A percentile compares a stretch with the other conserved stretches of the same genome.
Conservation (phyloP, 2,329 filamentous ascomycete species). For the Thermomyces lanuginosus region DNA sequence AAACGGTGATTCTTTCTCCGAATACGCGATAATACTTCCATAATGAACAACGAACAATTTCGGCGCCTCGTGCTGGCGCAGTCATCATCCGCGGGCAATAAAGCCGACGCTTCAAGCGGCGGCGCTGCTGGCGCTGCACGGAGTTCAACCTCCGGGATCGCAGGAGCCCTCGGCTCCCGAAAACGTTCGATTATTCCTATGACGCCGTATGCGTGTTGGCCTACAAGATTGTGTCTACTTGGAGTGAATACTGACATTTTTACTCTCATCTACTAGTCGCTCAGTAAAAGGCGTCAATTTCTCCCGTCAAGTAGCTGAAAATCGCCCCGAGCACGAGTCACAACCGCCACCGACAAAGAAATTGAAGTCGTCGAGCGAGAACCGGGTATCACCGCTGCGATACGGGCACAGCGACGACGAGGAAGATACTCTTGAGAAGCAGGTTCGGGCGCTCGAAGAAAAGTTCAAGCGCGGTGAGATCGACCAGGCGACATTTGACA, state of each 20-base stretch:
- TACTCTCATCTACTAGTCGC: too few relatives aligned
- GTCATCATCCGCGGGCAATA: slow-evolving; percentile 14
- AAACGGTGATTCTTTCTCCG: slow-evolving; percentile 4
- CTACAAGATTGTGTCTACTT: slow-evolving; percentile 1
- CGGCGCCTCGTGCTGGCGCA: slow-evolving; percentile 56
- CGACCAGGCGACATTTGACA: slow-evolving; percentile 61
- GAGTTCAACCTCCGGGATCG: slow-evolving; percentile 9
- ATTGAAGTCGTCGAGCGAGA: slow-evolving; percentile 54
- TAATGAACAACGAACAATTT: slow-evolving; percentile 94
- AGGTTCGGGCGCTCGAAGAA: slow-evolving; percentile 66
- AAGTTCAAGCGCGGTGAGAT: slow-evolving; percentile 71
- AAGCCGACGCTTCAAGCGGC: background rate
- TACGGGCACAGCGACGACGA: slow-evolving; percentile 30
- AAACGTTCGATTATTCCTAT: slow-evolving; percentile 73
- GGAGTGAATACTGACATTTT: slow-evolving; percentile 1
- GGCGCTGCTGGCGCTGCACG: slow-evolving; percentile 1
- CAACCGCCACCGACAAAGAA: slow-evolving; percentile 48
- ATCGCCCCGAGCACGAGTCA: slow-evolving; percentile 34
- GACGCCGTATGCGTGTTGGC: slow-evolving; percentile 56
- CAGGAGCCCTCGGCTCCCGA: slow-evolving; percentile 47
- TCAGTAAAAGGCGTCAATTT: slow-evolving; percentile 56
- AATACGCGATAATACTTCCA: slow-evolving; percentile 7
- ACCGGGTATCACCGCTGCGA: slow-evolving; percentile 52
- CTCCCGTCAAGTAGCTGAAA: slow-evolving; percentile 66
- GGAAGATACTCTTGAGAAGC: slow-evolving; percentile 41